Evolutionary conservation across 2,329 filamentous ascomycete genomes (phyloP).

Genomic region (Botryotinia convoluta): DNA sequence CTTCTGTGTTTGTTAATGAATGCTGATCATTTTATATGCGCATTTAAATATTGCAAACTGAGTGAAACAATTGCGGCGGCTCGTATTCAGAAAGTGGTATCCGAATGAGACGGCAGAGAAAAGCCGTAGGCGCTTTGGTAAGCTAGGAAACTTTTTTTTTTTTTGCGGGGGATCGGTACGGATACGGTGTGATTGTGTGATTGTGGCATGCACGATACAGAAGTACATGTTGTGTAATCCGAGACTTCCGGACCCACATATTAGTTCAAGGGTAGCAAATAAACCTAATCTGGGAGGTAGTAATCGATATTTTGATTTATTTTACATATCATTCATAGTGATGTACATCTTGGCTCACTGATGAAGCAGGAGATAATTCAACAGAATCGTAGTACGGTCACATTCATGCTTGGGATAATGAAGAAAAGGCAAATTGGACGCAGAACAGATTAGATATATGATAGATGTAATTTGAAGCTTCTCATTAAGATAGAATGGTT

Average conservation of each 20-base stretch:
- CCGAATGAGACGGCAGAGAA: not conserved
- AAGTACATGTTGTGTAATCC: slow-evolving; percentile 5
- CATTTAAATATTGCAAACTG: too few relatives aligned
- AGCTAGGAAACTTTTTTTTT: not conserved
- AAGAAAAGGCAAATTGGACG: not conserved
- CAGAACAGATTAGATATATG: not conserved
- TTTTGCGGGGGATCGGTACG: not conserved
- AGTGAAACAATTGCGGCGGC: not conserved
- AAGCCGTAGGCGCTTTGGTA: not conserved
- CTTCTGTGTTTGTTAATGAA: not conserved
- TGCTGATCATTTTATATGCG: not conserved
- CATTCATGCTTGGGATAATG: not conserved
- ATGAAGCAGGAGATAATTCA: not conserved
- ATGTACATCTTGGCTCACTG: not conserved
- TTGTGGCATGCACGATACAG: not conserved
- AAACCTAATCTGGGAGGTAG: not conserved
- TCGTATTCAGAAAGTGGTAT: not conserved
- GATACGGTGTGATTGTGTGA: slow-evolving; percentile 1
- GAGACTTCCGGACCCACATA: not conserved
- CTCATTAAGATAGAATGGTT: not conserved
- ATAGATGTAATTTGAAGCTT: not conserved
- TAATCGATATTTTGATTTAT: not conserved
- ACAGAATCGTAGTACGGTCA: not conserved
- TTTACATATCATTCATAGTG: not conserved
- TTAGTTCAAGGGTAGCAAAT: not conserved